Conservation (phyloP, 2,329 filamentous ascomycete species). For the Fusarium tuaranense region DNA sequence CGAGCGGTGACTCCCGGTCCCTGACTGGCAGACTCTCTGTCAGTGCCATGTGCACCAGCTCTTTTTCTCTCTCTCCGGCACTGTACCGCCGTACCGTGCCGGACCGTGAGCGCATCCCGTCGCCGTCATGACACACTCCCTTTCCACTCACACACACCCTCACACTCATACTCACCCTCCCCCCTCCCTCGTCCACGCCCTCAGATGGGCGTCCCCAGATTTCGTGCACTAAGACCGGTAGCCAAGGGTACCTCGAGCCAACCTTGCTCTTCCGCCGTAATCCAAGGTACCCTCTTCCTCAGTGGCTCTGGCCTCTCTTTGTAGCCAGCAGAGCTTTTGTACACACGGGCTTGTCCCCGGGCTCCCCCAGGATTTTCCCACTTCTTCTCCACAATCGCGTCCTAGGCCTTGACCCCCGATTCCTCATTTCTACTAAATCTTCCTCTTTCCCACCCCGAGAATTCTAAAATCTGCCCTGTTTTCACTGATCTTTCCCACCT, state of each 20-base stretch:
- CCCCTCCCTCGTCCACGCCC: constrained; percentile 4
- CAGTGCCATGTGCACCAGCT: constrained; percentile 18
- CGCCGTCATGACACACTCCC: background rate
- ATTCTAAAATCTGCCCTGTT: constrained; percentile 27
- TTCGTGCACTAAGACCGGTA: background rate
- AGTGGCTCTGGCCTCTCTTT: background rate
- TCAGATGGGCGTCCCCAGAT: constrained; percentile 20
- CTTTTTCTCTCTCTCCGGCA: constrained; percentile 1
- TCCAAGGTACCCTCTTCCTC: constrained; percentile 7
- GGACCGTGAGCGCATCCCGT: constrained; percentile 5
- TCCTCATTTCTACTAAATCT: constrained; percentile 43
- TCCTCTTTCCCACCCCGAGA: constrained; percentile 36
- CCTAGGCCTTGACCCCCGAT: constrained; percentile 24
- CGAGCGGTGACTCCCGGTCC: constrained; percentile 11
- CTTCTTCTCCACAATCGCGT: constrained; percentile 43
- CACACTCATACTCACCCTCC: background rate
- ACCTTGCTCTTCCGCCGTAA: constrained; percentile 5
- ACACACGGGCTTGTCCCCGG: constrained; percentile 37
- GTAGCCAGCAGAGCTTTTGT: constrained; percentile 20
- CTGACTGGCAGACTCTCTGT: background rate
- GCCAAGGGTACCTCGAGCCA: constrained; percentile 4
- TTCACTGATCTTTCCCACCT: constrained; percentile 25
- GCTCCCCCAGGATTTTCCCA: constrained; percentile 46
- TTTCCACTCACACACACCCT: background rate
- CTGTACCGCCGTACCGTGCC: constrained; percentile 30